Percentiles rank a stretch among this genome's conserved stretches.
These are phyloP conservation scores for Larix kaempferi DNA, from an alignment of 75 land plant genomes.

Conservation along the genomic window DNA sequence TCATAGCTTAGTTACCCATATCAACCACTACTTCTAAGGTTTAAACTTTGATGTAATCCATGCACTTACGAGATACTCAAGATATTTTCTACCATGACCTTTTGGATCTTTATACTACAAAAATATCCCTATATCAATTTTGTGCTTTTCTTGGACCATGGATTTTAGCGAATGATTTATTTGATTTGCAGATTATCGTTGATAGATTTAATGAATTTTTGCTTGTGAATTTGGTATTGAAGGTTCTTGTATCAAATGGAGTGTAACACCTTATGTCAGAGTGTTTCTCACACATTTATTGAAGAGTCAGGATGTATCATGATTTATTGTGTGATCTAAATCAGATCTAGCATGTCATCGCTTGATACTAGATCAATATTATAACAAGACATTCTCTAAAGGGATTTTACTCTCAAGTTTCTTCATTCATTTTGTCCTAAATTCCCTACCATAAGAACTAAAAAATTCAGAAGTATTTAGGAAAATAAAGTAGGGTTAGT, in stretches of 20 bases:
- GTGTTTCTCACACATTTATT: neutral
- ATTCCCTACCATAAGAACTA: neutral
- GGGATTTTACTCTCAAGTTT: neutral
- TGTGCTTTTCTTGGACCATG: neutral
- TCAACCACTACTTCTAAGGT: neutral
- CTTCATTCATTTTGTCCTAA: neutral
- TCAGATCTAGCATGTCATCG: neutral
- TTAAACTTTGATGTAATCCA: neutral
- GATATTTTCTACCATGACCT: neutral
- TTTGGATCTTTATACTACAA: neutral
- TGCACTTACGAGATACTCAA: neutral
- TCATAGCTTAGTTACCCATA: neutral
- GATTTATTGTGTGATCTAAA: neutral
- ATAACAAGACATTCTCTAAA: neutral
- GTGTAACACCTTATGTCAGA: neutral
- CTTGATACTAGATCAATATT: neutral
- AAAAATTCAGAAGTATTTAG: neutral
- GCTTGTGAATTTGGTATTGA: neutral
- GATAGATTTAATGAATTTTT: neutral
- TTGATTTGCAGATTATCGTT: neutral
- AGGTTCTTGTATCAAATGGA: neutral
- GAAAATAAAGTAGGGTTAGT: neutral
- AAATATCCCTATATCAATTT: too few relatives aligned
- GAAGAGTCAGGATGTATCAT: neutral
- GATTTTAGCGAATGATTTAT: neutral